These are phyloP conservation scores for Jamesozyma rosinii DNA, from an alignment of 805 yeast species.

Conservation along the genomic window DNA sequence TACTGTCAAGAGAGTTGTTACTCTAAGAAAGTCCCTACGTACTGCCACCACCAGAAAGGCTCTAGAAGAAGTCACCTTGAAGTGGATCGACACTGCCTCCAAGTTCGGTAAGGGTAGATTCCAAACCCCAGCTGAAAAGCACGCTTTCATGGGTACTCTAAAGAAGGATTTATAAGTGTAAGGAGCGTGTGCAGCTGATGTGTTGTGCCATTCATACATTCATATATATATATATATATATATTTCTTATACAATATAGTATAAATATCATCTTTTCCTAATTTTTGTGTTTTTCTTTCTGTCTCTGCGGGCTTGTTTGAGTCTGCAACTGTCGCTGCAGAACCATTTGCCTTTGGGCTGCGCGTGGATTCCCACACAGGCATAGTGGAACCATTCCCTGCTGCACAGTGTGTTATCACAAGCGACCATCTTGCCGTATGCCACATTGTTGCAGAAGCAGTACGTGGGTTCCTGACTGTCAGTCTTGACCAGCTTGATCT, in stretches of 20 bases:
- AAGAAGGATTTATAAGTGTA: slow-evolving; percentile 88
- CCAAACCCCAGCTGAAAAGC: slow-evolving; percentile 99
- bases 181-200: too few relatives aligned
- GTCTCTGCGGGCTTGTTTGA: background rate
- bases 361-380: slow-evolving; percentile 56
- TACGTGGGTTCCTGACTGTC: slow-evolving; percentile 19
- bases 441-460: slow-evolving; percentile 40
- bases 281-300: slow-evolving; percentile 4
- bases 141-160: slow-evolving; percentile 98
- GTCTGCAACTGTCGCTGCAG: slow-evolving; percentile 43
- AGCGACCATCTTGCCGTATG: slow-evolving; percentile 77
- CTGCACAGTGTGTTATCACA: slow-evolving; percentile 75
- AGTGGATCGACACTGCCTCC: slow-evolving; percentile 99
- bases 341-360: slow-evolving; percentile 66
- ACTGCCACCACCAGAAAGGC: slow-evolving; percentile 97
- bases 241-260: background rate
- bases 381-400: slow-evolving; percentile 73
- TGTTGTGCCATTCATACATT: too few relatives aligned
- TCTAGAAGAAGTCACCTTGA: slow-evolving; percentile 88
- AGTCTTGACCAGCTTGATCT: slow-evolving; percentile 4
- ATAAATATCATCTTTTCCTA: slow-evolving; percentile 1
- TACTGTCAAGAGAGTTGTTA: slow-evolving; percentile 98
- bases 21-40: slow-evolving; percentile 97
- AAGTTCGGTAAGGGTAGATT: slow-evolving; percentile 99
- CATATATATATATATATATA: slow-evolving; percentile 3